Evolutionary conservation across 148 eudicot genomes (phyloP), one percentile per base, ranked within the genome.

Genomic region (Vaccinium macrocarpon): DNA sequence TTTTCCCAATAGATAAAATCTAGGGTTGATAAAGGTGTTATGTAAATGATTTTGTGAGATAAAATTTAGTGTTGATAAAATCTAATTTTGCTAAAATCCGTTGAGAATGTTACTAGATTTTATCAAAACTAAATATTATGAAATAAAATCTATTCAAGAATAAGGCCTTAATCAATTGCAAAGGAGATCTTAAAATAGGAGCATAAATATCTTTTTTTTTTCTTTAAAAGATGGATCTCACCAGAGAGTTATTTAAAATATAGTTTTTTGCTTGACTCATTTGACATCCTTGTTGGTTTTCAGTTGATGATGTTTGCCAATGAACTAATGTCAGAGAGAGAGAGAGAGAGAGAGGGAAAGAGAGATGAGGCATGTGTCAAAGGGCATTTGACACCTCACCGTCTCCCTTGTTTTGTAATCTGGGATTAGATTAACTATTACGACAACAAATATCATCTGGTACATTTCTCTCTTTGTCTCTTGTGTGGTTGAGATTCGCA

Each of bases 141-240:
- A n/a, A n/a, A n/a, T n/a, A n/a, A n/a, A n/a, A n/a, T n/a, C n/a
- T n/a, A n/a, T n/a, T n/a, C n/a, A n/a, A n/a, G n/a, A n/a, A n/a
- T n/a, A n/a, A n/a, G n/a, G n/a, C n/a, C n/a, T n/a, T n/a, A n/a
- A n/a, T n/a, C n/a, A n/a, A n/a, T n/a, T n/a, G n/a, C n/a, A n/a
- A 8, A 8, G 29, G 4, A n/a, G 48, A 38, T 35, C 23, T 75
- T 12, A 16, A 21, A 48, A 35, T 7, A 1, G 25, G 84, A 81
- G 81, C 51, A 83, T 87, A 29, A 85, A 84, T 3, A 55, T 5
- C 18, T 15, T 15, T 86, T 85, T 15, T 15, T 86, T 85, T 57
- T 61, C 84, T 79, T 90, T 64, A 89, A 88, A 78, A 8, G 88
- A 90, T 25, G 87, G 87, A 90, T 27, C 81, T 71, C 85, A 16